Percentiles rank a stretch among this genome's conserved stretches.
Evolutionary conservation across 73 alveolate genomes (phyloP).

Genomic region (Paramecium biaurelia): DNA sequence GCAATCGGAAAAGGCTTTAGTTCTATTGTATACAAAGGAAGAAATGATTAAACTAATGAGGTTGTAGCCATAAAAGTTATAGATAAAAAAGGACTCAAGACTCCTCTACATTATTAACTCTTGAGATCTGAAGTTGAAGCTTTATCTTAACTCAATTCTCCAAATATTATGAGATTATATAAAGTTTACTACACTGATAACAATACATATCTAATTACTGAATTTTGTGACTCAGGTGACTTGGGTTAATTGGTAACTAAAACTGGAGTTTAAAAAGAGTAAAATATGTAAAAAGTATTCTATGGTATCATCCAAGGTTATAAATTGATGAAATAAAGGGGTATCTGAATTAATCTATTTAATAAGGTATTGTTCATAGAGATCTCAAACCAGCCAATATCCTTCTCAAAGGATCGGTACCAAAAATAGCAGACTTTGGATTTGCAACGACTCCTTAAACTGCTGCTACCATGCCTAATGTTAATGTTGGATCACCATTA

Average conservation of each 20-base stretch:
- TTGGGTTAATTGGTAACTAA: neutral
- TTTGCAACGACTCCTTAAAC: constrained; percentile 42
- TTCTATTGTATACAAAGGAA: constrained; percentile 51
- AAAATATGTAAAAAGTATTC: neutral
- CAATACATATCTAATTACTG: constrained; percentile 46
- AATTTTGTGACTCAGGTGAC: constrained; percentile 60
- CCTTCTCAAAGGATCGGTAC: constrained; percentile 15
- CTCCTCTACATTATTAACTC: constrained; percentile 22
- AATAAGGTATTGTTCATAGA: constrained; percentile 51
- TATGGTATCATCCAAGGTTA: constrained; percentile 37
- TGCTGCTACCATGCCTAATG: constrained; percentile 29
- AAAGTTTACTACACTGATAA: constrained; percentile 39
- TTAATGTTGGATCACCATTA: constrained; percentile 59
- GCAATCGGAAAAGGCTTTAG: constrained; percentile 61
- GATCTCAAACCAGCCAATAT: constrained; percentile 65
- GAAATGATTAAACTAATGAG: constrained; percentile 56
- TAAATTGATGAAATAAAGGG: constrained; percentile 38
- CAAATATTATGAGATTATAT: constrained; percentile 24
- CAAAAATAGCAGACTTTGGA: constrained; percentile 67
- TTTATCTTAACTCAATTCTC: neutral
- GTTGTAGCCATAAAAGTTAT: constrained; percentile 59
- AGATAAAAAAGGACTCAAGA: constrained; percentile 50
- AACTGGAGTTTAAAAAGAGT: neutral
- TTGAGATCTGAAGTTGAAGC: constrained; percentile 41
- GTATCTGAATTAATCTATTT: neutral